Percentiles rank a stretch among this genome's conserved stretches.
Conservation (phyloP, 1,139 yeast species). For the Eremothecium cymbalariae region DNA sequence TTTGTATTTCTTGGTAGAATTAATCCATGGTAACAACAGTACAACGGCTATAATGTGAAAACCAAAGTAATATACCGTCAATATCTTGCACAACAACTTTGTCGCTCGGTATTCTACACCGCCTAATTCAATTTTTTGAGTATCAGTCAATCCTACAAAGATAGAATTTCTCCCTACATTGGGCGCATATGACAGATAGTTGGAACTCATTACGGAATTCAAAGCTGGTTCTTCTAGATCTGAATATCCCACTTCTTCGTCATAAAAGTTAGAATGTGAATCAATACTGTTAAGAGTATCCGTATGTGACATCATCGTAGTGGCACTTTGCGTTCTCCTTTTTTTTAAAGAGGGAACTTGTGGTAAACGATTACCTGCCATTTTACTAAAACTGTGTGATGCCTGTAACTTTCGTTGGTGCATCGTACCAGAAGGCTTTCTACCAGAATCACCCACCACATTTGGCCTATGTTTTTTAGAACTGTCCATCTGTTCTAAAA, state of each 20-base stretch:
- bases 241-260: conserved; percentile 21
- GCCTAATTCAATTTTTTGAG: conserved; percentile 88
- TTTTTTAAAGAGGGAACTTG: background rate
- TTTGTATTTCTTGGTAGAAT: conserved; percentile 36
- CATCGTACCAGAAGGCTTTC: too few relatives aligned
- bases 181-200: conserved; percentile 83
- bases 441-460: too few relatives aligned
- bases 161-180: conserved; percentile 91
- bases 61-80: conserved; percentile 64
- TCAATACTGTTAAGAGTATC: conserved; percentile 2
- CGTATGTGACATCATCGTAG: background rate
- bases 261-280: conserved; percentile 7
- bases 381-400: conserved; percentile 2
- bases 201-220: conserved; percentile 39
- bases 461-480: too few relatives aligned
- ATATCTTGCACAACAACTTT: conserved; percentile 61
- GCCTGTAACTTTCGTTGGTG: background rate
- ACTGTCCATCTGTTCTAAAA: too few relatives aligned
- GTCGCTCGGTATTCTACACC: conserved; percentile 94
- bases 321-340: conserved; percentile 11
- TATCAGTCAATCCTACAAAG: conserved; percentile 70
- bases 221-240: conserved; percentile 18
- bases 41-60: conserved; percentile 56
- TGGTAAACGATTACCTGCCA: background rate
- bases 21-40: conserved; percentile 62